Evolutionary conservation across 176 grass and related monocot genomes (phyloP), one percentile per base, ranked within the genome.

Genomic region (Neostapfia colusana): DNA sequence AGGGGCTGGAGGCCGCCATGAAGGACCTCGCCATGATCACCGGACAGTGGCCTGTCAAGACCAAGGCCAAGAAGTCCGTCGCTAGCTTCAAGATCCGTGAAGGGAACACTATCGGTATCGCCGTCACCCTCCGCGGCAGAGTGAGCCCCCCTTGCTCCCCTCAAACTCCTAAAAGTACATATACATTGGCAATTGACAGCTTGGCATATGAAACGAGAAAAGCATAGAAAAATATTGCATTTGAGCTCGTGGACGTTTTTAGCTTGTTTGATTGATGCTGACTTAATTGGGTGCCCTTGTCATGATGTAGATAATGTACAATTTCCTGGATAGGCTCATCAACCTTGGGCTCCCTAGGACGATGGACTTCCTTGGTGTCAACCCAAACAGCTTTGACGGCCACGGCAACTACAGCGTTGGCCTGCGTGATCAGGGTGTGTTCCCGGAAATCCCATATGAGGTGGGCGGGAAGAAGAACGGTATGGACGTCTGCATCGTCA

Each of bases 261-360:
- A 48, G 4, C 25, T 63, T 26, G 25, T 50, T 78, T 15, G 24
- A 45, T 69, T 43, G 42, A 26, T 56, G 13, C 46, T 69, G 65
- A 28, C 26, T 81, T 38, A 76, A 25, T 38, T 64, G 63, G 12
- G 45, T 65, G 50, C 27, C 48, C 12, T 46, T 79, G 63, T 63
- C 36, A 84, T 72, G 46, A 54, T 74, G 45, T 48, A 98, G 95
- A 42, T 94, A 48, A 99, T 99, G 91, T 95, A 71, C 74, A 88
- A 90, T 59, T 95, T 99, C 74, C 78, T 99, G 11, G 95, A 99
- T 72, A 89, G 95, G 83, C 89, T 99, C 58, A 90, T 99, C 85
- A 99, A 99, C 78, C 85, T 95, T 56, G 89, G 87, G 18, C 76
- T 99, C 28, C 95, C 91, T 79, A 85, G 95, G 78, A 90, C 91